Conservation (phyloP, 2,329 filamentous ascomycete species). For the Fusarium begoniae region DNA sequence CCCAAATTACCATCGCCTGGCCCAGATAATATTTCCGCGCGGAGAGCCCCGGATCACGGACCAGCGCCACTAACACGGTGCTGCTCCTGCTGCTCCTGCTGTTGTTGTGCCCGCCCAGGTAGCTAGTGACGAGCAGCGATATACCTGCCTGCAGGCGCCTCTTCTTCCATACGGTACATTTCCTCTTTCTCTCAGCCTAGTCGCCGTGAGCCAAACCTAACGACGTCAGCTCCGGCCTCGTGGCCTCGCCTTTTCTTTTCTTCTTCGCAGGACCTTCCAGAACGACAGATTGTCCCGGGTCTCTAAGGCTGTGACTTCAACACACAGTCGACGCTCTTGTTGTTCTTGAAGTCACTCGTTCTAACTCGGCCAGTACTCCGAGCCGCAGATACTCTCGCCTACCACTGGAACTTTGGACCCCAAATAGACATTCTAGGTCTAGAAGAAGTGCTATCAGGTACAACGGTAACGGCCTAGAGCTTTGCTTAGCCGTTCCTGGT, state of each 20-base stretch:
- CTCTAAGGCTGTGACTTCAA: conserved; percentile 20
- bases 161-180: conserved; percentile 40
- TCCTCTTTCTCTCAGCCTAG: conserved; percentile 39
- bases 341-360: conserved; percentile 28
- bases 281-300: conserved; percentile 23
- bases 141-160: conserved; percentile 45
- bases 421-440: conserved; percentile 3
- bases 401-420: neutral
- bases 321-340: neutral
- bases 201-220: conserved; percentile 38
- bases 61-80: conserved; percentile 48
- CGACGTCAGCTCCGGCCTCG: conserved; percentile 42
- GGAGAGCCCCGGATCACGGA: conserved; percentile 55
- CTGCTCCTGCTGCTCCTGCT: conserved; percentile 41
- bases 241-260: conserved; percentile 40
- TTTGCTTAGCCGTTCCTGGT: conserved; percentile 17
- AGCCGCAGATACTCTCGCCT: conserved; percentile 5
- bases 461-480: conserved; percentile 13
- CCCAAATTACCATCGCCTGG: conserved; percentile 51
- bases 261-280: conserved; percentile 35
- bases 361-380: conserved; percentile 6
- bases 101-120: conserved; percentile 46
- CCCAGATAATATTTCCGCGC: conserved; percentile 60
- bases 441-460: neutral
- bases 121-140: conserved; percentile 46